These are phyloP conservation scores for Secale cereale DNA, from an alignment of 176 grass and related monocot genomes.

Conservation along the genomic window DNA sequence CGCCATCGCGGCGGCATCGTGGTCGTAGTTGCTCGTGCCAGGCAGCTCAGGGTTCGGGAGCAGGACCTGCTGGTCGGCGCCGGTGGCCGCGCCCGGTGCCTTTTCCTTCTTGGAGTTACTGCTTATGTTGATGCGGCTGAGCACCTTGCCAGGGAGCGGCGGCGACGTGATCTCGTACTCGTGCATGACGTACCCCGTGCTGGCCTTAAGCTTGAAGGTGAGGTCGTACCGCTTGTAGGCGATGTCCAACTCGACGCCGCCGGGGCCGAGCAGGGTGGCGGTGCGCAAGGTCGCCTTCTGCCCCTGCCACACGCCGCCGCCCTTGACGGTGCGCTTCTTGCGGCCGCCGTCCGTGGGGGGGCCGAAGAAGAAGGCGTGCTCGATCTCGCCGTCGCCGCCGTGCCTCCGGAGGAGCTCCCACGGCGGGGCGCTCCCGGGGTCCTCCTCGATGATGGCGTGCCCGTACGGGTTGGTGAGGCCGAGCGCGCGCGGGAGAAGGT, in stretches of 20 bases:
- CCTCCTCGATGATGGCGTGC: background rate
- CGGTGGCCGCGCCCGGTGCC: background rate
- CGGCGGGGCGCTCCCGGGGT: background rate
- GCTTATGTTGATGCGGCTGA: slow-evolving; percentile 5
- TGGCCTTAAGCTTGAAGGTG: background rate
- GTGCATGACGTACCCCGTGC: slow-evolving; percentile 23
- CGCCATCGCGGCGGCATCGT: background rate
- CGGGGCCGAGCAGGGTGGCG: background rate
- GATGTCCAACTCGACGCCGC: background rate
- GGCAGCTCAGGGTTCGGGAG: background rate
- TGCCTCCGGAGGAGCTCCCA: background rate
- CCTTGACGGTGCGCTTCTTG: background rate
- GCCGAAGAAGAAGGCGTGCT: slow-evolving; percentile 25
- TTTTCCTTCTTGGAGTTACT: background rate
- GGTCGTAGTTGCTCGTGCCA: background rate
- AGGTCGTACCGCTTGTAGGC: background rate
- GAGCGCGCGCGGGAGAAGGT: slow-evolving; percentile 9
- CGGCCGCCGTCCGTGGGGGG: background rate
- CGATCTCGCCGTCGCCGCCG: background rate
- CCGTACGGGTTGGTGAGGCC: background rate
- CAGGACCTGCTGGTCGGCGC: background rate
- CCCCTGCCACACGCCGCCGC: background rate
- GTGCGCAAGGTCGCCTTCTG: background rate
- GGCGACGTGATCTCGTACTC: background rate
- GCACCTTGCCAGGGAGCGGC: background rate